A percentile compares a stretch with the other conserved stretches of the same genome.
Conservation (phyloP, 371 early-diverging fungal species). For the Mucor mucedo region DNA sequence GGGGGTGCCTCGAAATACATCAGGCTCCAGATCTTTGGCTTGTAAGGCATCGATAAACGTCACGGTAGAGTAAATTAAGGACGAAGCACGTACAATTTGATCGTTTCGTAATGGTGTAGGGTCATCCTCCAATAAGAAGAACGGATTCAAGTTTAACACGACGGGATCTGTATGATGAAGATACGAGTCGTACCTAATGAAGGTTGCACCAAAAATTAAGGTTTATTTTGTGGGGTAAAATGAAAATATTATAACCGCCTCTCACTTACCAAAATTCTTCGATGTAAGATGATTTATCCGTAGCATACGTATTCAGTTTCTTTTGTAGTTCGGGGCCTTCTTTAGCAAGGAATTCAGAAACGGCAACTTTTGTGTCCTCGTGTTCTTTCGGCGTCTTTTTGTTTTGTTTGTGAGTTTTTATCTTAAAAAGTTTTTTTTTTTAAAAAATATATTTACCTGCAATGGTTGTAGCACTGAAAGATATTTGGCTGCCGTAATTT, state of each 20-base stretch:
- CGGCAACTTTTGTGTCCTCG: conserved; percentile 62
- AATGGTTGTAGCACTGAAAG: conserved; percentile 76
- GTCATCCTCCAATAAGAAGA: conserved; percentile 57
- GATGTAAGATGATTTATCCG: conserved; percentile 59
- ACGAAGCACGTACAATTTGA: conserved; percentile 55
- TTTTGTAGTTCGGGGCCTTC: conserved; percentile 80
- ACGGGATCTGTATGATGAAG: conserved; percentile 51
- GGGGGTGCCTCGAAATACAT: conserved; percentile 64
- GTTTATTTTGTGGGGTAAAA: conserved; percentile 17
- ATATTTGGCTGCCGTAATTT: conserved; percentile 78
- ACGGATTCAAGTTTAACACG: conserved; percentile 55
- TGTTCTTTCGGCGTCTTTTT: conserved; percentile 60
- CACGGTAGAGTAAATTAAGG: conserved; percentile 56
- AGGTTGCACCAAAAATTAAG: conserved; percentile 6
- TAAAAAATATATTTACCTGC: conserved; percentile 43
- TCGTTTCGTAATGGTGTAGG: conserved; percentile 54
- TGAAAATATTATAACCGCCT: not conserved
- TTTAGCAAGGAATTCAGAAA: conserved; percentile 71
- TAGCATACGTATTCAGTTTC: conserved; percentile 69
- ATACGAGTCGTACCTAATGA: conserved; percentile 52
- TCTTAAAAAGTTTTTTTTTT: not conserved
- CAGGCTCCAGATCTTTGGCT: conserved; percentile 62
- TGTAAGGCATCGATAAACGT: conserved; percentile 55
- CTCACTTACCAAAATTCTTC: conserved; percentile 59
- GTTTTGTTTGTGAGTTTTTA: not conserved